phyloP scores from a whole-genome alignment of 805 yeast species.

The Candida coleopterorum region DNA sequence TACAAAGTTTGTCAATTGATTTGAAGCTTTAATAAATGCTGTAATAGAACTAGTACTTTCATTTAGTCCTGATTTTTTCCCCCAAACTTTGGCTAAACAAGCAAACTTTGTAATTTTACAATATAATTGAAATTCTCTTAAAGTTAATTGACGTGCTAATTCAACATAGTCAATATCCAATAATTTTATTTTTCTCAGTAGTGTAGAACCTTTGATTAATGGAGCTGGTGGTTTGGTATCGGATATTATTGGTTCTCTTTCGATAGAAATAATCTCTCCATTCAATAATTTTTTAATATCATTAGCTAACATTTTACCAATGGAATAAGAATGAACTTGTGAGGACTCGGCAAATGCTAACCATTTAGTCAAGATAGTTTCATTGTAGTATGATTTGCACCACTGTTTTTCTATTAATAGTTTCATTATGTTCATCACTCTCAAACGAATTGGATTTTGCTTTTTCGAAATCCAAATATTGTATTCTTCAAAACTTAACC shows the following conservation, averaged over 20 bases:
- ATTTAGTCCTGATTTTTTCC: slow-evolving; percentile 55
- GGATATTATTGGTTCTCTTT: slow-evolving; percentile 24
- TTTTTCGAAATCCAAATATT: slow-evolving; percentile 70
- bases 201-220: slow-evolving; percentile 28
- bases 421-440: slow-evolving; percentile 65
- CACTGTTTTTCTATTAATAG: slow-evolving; percentile 66
- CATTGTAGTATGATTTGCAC: slow-evolving; percentile 55
- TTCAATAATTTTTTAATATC: slow-evolving; percentile 21
- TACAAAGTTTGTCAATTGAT: slow-evolving; percentile 76
- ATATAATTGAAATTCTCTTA: slow-evolving; percentile 69
- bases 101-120: slow-evolving; percentile 66
- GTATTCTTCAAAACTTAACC: slow-evolving; percentile 77
- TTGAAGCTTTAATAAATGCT: slow-evolving; percentile 67
- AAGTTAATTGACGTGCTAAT: slow-evolving; percentile 78
- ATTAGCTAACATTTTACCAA: slow-evolving; percentile 24
- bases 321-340: slow-evolving; percentile 19
- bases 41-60: slow-evolving; percentile 43
- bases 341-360: slow-evolving; percentile 21
- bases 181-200: slow-evolving; percentile 42
- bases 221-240: slow-evolving; percentile 38
- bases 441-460: slow-evolving; percentile 58
- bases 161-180: slow-evolving; percentile 69
- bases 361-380: slow-evolving; percentile 35
- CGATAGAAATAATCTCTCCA: slow-evolving; percentile 27
- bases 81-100: slow-evolving; percentile 75